phyloP scores from a whole-genome alignment of 352 stramenopile genomes.

The Aphanomyces astaci region DNA sequence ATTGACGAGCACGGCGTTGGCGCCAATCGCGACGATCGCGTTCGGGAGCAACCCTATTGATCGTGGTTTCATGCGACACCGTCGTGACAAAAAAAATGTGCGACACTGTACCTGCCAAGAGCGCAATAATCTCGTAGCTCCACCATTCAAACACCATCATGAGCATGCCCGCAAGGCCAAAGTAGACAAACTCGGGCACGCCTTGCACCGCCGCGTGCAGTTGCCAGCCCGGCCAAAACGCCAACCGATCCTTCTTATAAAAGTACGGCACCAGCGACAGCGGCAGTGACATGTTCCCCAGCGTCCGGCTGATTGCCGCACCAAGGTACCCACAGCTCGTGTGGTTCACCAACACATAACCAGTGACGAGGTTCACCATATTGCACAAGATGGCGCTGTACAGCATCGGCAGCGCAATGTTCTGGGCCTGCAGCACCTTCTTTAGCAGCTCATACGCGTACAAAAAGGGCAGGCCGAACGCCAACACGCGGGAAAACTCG shows the following conservation, averaged over 20 bases:
- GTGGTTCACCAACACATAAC: slow-evolving; percentile 84
- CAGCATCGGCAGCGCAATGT: slow-evolving; percentile 78
- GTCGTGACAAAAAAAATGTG: not conserved
- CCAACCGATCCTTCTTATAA: slow-evolving; percentile 49
- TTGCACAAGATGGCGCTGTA: slow-evolving; percentile 66
- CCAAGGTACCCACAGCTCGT: slow-evolving; percentile 63
- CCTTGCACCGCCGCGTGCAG: slow-evolving; percentile 49
- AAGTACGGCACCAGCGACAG: slow-evolving; percentile 61
- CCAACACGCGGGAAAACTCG: slow-evolving; percentile 53
- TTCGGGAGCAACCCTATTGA: slow-evolving; percentile 51
- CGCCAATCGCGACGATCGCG: slow-evolving; percentile 72
- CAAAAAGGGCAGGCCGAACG: slow-evolving; percentile 76
- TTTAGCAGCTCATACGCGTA: slow-evolving; percentile 73
- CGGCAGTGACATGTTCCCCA: slow-evolving; percentile 38
- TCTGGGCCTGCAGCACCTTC: slow-evolving; percentile 81
- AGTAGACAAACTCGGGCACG: slow-evolving; percentile 62
- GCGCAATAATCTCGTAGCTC: slow-evolving; percentile 65
- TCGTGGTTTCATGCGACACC: not conserved
- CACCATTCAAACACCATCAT: slow-evolving; percentile 86
- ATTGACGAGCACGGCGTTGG: slow-evolving; percentile 73
- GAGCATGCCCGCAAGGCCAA: slow-evolving; percentile 70
- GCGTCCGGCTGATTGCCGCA: slow-evolving; percentile 49
- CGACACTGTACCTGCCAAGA: slow-evolving; percentile 34
- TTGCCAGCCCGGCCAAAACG: slow-evolving; percentile 69
- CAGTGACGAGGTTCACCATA: slow-evolving; percentile 64